Evolutionary conservation across 1,139 yeast genomes (phyloP).

Genomic region (Suhomyces kunorum): DNA sequence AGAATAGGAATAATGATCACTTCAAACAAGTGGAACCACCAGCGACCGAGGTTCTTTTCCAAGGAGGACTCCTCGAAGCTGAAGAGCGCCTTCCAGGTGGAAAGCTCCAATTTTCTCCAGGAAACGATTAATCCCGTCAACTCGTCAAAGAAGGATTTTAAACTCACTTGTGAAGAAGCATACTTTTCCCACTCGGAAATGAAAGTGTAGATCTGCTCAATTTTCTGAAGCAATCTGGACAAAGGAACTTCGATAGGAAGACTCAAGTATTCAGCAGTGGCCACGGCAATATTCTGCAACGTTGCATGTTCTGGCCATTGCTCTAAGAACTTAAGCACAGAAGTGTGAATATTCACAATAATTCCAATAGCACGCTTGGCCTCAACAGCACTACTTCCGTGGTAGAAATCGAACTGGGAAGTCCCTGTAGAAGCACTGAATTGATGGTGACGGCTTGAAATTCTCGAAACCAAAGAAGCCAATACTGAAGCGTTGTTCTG

Average conservation of each 20-base stretch:
- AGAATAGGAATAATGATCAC: constrained; percentile 57
- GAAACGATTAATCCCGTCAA: constrained; percentile 72
- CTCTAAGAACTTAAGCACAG: constrained; percentile 50
- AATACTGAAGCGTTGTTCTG: constrained; percentile 37
- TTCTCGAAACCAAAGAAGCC: constrained; percentile 42
- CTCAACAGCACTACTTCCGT: constrained; percentile 63
- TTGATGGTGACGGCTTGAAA: constrained; percentile 31
- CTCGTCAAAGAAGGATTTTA: constrained; percentile 54
- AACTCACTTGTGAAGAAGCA: constrained; percentile 77
- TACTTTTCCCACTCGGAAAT: constrained; percentile 93
- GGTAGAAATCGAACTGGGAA: constrained; percentile 60
- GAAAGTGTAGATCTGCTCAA: constrained; percentile 82
- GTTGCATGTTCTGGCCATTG: constrained; percentile 98
- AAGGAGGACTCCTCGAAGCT: constrained; percentile 59
- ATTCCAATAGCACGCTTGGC: constrained; percentile 58
- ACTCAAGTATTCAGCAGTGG: constrained; percentile 66
- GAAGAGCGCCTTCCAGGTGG: constrained; percentile 82
- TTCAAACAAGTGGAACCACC: constrained; percentile 94
- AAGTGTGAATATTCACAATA: constrained; percentile 48
- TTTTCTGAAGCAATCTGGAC: constrained; percentile 73
- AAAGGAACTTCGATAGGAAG: constrained; percentile 71
- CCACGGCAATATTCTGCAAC: constrained; percentile 62
- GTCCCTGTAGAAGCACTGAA: constrained; percentile 17
- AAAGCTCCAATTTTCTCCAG: constrained; percentile 87
- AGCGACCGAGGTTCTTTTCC: constrained; percentile 61